Evolutionary conservation across 2,329 filamentous ascomycete species (phyloP), one percentile per base, ranked within the genome.

Genomic region (Phialocephala sp.): DNA sequence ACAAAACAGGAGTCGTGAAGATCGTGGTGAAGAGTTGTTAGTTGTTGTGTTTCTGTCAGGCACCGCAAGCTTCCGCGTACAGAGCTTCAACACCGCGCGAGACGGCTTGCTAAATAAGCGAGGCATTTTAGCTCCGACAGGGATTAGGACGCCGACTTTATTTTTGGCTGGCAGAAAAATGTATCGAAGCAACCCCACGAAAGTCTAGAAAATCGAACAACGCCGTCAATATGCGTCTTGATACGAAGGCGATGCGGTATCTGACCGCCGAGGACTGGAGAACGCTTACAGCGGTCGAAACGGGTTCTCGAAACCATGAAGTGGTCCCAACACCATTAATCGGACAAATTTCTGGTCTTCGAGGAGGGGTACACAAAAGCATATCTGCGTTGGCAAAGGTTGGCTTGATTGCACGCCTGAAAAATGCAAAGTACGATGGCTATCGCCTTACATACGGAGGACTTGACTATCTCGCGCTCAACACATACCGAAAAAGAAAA

Each of bases 371-470:
- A 22, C 91, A 95, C 79, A 91, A 85, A 74, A 90, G 89, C 76
- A 98, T 99, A 72, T 97, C 94, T 27, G 90, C 88, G 61, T 88
- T 99, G 60, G 95, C 95, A 69, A 99, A 99, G 80, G 89, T 90
- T 58, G 92, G 92, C 66, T 85, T 99, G 73, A 97, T 99, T 74
- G 93, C 91, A 54, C 91, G 91, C 72, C 89, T 97, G 72, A 97
- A 97, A 79, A 97, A 98, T 78, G 92, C 94, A 69, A 94, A 93
- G 79, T 99, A 99, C 80, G 95, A 99, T 75, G 95, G 95, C 68
- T 99, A 99, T 81, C 89, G 96, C 61, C 85, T 99, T 62, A 97
- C 94, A 8, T 99, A 99, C 77, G 95, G 95, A 73, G 95, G 95
- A 1, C 88, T 98, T 57, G 95, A 99, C 81, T 99, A 99, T 79